A percentile compares a stretch with the other conserved stretches of the same genome.
Evolutionary conservation across 192 early-diverging fungal genomes (phyloP).

Genomic region (Gigaspora rosea): DNA sequence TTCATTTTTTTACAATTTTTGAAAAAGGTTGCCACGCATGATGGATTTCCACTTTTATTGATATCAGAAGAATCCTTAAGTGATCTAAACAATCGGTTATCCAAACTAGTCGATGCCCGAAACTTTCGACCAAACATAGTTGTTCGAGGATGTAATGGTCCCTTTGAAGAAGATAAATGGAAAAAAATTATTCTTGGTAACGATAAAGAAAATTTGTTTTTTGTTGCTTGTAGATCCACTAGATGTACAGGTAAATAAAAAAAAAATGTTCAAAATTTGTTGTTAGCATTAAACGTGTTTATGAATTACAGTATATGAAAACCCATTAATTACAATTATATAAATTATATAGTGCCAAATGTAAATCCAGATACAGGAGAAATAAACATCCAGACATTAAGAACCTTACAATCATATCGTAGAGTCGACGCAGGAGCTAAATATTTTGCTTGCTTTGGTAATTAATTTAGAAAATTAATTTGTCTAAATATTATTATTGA

Average conservation of each 20-base stretch:
- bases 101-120: constrained; percentile 44
- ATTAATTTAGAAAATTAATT: background rate
- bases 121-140: constrained; percentile 84
- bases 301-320: background rate
- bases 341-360: constrained; percentile 48
- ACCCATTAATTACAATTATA: background rate
- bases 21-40: constrained; percentile 72
- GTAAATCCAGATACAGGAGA: constrained; percentile 54
- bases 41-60: constrained; percentile 75
- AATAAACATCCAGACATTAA: constrained; percentile 57
- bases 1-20: background rate
- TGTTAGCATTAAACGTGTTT: background rate
- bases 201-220: constrained; percentile 41
- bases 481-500: background rate
- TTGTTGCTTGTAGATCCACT: constrained; percentile 56
- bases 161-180: constrained; percentile 77
- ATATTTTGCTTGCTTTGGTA: constrained; percentile 50
- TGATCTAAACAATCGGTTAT: constrained; percentile 64
- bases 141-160: constrained; percentile 41
- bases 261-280: background rate
- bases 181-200: constrained; percentile 41
- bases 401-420: constrained; percentile 54
- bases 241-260: constrained; percentile 43
- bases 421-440: constrained; percentile 52
- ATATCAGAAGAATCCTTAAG: constrained; percentile 56